phyloP scores from a whole-genome alignment of 768 basidiomycete genomes.

The Vararia minispora region DNA sequence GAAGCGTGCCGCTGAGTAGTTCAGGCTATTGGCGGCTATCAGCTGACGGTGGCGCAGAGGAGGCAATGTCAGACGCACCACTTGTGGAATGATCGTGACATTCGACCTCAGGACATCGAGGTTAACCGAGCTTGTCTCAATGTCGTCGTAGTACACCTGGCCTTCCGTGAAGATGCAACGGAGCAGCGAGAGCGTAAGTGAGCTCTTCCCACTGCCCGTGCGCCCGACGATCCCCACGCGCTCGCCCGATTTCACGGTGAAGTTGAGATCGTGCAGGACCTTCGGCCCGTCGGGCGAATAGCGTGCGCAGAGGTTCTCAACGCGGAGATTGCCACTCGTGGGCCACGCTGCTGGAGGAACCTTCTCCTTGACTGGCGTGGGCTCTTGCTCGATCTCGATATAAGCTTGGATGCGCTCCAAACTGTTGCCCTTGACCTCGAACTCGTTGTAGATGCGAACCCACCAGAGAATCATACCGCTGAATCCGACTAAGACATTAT shows the following conservation, averaged over 20 bases:
- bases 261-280: slow-evolving; percentile 42
- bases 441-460: slow-evolving; percentile 32
- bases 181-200: slow-evolving; percentile 40
- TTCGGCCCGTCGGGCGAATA: slow-evolving; percentile 41
- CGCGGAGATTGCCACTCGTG: slow-evolving; percentile 38
- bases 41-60: slow-evolving; percentile 1
- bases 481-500: slow-evolving; percentile 32
- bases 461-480: slow-evolving; percentile 42
- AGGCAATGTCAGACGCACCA: slow-evolving; percentile 22
- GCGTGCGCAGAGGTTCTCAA: slow-evolving; percentile 40
- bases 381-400: slow-evolving; percentile 46
- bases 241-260: slow-evolving; percentile 43
- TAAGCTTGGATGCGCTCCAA: slow-evolving; percentile 44
- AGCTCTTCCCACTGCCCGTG: slow-evolving; percentile 47
- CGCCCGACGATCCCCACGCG: slow-evolving; percentile 50
- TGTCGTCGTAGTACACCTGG: slow-evolving; percentile 38
- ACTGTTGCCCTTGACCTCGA: slow-evolving; percentile 34
- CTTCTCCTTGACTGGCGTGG: slow-evolving; percentile 25
- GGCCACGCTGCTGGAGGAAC: slow-evolving; percentile 60
- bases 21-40: slow-evolving; percentile 26
- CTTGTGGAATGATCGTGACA: slow-evolving; percentile 51
- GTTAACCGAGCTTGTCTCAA: slow-evolving; percentile 35
- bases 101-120: slow-evolving; percentile 39
- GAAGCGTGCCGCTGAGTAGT: slow-evolving; percentile 42
- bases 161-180: slow-evolving; percentile 45